phyloP scores from a whole-genome alignment of 345 rosid genomes.

The Murraya koenigii region DNA sequence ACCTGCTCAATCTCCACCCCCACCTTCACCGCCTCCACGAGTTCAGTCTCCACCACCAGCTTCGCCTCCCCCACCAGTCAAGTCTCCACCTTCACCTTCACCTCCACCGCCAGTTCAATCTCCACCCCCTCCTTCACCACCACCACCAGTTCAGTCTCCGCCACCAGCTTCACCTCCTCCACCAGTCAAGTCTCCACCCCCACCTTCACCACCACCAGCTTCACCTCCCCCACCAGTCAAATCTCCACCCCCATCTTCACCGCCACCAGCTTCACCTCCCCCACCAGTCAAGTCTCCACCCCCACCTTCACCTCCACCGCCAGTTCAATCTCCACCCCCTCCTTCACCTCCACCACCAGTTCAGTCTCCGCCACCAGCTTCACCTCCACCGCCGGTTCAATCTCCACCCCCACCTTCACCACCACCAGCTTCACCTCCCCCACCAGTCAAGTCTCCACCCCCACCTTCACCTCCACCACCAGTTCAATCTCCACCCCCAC shows the following conservation, averaged over 20 bases:
- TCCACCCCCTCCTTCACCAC: not conserved
- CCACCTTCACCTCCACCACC: not conserved
- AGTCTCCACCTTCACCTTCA: no score
- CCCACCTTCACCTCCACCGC: not conserved
- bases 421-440: not conserved
- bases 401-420: constrained; percentile 3
- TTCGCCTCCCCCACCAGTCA: no score
- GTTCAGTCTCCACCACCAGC: no score
- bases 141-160: no score
- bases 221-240: not conserved
- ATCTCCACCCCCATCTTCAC: constrained; percentile 7
- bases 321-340: not conserved
- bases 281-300: not conserved
- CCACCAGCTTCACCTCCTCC: no score
- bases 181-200: fast-evolving
- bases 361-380: not conserved
- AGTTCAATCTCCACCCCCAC: not conserved
- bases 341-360: constrained; percentile 5
- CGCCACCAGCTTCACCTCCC: not conserved
- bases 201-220: no score
- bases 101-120: no score
- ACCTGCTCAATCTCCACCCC: not conserved
- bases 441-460: not conserved
- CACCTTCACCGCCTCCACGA: not conserved
- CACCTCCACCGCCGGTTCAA: no score